phyloP scores from a whole-genome alignment of 2,329 filamentous ascomycete species.

The Coniella lustricola region DNA sequence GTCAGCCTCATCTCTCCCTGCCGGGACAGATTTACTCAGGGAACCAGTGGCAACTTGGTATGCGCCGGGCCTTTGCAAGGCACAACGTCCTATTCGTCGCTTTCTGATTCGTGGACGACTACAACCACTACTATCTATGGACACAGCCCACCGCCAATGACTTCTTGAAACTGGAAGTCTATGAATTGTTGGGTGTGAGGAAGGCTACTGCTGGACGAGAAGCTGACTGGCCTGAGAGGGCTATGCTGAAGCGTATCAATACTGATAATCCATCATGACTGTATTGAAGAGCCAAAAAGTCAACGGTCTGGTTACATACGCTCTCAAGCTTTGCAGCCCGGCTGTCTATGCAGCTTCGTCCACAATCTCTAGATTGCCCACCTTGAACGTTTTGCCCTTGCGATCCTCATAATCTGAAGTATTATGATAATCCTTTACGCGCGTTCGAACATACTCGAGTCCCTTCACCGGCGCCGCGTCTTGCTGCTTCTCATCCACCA shows the following conservation, averaged over 20 bases:
- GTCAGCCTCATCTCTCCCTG: not conserved
- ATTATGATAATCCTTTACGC: constrained; percentile 34
- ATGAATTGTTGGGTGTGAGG: too few species aligned
- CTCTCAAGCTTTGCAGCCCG: not conserved
- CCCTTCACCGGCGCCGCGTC: constrained; percentile 27
- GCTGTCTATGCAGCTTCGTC: constrained; percentile 26
- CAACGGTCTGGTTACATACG: too few species aligned
- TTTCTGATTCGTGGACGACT: too few species aligned
- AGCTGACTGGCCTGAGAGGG: too few species aligned
- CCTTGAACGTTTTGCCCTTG: constrained; percentile 31
- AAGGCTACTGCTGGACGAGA: too few species aligned
- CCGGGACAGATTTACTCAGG: not conserved
- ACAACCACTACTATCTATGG: too few species aligned
- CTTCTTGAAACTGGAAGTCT: too few species aligned
- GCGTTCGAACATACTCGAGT: constrained; percentile 32
- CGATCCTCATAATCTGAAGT: constrained; percentile 31
- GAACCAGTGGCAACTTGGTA: not conserved
- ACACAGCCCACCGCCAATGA: too few species aligned
- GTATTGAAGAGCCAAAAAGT: too few species aligned
- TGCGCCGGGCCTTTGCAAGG: not conserved
- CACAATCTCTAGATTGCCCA: constrained; percentile 33
- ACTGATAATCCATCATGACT: too few species aligned
- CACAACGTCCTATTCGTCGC: too few species aligned
- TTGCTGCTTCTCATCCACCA: constrained; percentile 19
- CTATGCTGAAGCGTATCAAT: too few species aligned